Conservation (phyloP, 1,284 basidiomycete genomes). For the Porodaedalea pini region DNA sequence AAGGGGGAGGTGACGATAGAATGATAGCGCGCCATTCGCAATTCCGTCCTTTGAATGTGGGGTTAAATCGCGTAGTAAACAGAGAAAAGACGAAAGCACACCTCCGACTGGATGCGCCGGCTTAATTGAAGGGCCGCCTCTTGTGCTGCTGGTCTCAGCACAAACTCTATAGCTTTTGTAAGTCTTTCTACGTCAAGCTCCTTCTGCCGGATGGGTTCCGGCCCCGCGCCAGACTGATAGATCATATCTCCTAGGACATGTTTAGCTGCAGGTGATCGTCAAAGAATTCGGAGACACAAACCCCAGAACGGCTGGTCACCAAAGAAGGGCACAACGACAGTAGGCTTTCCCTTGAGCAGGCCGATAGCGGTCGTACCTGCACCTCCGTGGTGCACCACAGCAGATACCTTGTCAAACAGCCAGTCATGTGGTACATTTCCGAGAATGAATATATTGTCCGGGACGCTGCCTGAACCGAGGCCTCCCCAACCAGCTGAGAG, state of each 20-base stretch:
- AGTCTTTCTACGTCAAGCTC: slow-evolving; percentile 50
- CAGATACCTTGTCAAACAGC: slow-evolving; percentile 62
- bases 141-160: slow-evolving; percentile 42
- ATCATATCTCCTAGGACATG: slow-evolving; percentile 46
- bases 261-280: background rate
- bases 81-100: too few relatives aligned
- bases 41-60: slow-evolving; percentile 53
- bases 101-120: slow-evolving; percentile 50
- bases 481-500: slow-evolving; percentile 66
- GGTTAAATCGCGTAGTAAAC: too few relatives aligned
- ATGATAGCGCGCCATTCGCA: slow-evolving; percentile 46
- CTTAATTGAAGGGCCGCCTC: slow-evolving; percentile 49
- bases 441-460: slow-evolving; percentile 55
- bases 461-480: slow-evolving; percentile 43
- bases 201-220: slow-evolving; percentile 54
- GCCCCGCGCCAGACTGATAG: slow-evolving; percentile 60
- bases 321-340: slow-evolving; percentile 67
- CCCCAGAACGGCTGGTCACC: slow-evolving; percentile 60
- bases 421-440: slow-evolving; percentile 69
- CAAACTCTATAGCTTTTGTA: slow-evolving; percentile 48
- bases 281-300: slow-evolving; percentile 20
- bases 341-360: slow-evolving; percentile 59
- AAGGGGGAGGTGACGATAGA: slow-evolving; percentile 60
- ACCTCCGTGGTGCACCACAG: slow-evolving; percentile 74
- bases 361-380: too few relatives aligned